phyloP scores from a whole-genome alignment of 2,329 filamentous ascomycete genomes.

The Alternaria rosae region DNA sequence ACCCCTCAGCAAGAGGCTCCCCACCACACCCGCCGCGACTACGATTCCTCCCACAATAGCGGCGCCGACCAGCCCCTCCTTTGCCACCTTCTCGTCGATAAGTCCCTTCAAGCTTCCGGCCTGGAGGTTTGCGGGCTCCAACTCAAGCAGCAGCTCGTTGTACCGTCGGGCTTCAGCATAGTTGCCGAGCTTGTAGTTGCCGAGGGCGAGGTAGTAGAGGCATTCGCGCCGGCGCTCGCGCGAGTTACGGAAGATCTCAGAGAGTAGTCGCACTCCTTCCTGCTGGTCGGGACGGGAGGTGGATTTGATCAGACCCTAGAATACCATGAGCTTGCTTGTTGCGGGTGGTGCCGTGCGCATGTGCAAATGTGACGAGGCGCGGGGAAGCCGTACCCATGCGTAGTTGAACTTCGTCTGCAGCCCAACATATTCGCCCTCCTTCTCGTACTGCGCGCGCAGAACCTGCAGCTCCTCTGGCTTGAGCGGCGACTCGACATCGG shows the following conservation, averaged over 20 bases:
- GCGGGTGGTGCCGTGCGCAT: constrained; percentile 2
- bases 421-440: constrained; percentile 95
- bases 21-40: constrained; percentile 90
- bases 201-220: constrained; percentile 95
- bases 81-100: constrained; percentile 96
- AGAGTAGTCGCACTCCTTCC: constrained; percentile 89
- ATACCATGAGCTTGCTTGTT: constrained; percentile 9
- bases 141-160: constrained; percentile 89
- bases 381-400: constrained; percentile 76
- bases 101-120: constrained; percentile 83
- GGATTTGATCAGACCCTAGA: constrained; percentile 93
- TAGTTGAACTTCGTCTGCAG: constrained; percentile 99
- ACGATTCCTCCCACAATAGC: constrained; percentile 94
- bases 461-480: constrained; percentile 93
- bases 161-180: constrained; percentile 94
- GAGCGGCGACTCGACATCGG: constrained; percentile 94
- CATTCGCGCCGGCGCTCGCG: constrained; percentile 96
- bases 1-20: constrained; percentile 83
- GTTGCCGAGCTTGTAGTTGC: constrained; percentile 98
- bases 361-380: neutral
- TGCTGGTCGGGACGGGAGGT: constrained; percentile 85
- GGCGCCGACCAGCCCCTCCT: constrained; percentile 91
- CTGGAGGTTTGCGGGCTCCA: constrained; percentile 91
- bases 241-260: constrained; percentile 93
- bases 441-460: constrained; percentile 91